Evolutionary conservation across 805 yeast species (phyloP).

Genomic region (Cyberlindnera petersonii): DNA sequence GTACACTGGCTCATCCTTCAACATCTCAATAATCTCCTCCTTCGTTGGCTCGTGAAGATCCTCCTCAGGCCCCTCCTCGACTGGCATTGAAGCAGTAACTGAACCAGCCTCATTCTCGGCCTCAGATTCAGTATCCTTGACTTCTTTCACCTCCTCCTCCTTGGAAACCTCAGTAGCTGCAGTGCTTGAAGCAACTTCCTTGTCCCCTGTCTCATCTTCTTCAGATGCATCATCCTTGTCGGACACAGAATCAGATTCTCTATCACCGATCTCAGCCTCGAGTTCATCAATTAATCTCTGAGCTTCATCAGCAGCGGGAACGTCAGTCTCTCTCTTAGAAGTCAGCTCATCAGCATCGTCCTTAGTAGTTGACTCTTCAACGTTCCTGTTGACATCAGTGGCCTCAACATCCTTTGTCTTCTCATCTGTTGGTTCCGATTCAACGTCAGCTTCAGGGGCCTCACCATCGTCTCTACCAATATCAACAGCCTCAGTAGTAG

Average conservation of each 20-base stretch:
- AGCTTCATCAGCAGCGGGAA: constrained; percentile 20
- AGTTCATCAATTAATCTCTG: constrained; percentile 22
- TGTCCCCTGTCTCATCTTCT: neutral
- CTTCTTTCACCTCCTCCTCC: neutral
- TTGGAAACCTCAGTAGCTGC: neutral
- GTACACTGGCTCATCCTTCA: constrained; percentile 56
- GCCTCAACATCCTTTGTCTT: neutral
- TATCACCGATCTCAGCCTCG: constrained; percentile 17
- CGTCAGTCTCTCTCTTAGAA: too few relatives aligned
- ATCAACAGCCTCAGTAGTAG: neutral
- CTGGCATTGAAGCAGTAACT: neutral
- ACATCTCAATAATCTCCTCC: constrained; percentile 27
- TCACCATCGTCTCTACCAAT: too few relatives aligned
- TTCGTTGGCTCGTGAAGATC: constrained; percentile 27
- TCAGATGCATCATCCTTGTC: neutral
- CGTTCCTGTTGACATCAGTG: neutral
- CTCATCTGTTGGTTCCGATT: neutral
- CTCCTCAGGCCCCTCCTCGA: neutral
- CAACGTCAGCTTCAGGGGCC: neutral
- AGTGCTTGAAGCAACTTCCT: neutral
- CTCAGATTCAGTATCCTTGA: neutral
- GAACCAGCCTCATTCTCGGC: too few relatives aligned
- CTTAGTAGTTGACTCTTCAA: neutral
- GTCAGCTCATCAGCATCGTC: neutral
- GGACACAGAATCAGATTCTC: too few relatives aligned